Base-by-base conservation (phyloP, 192 early-diverging fungal genomes). In the Entomortierella chlamydospora region DNA sequence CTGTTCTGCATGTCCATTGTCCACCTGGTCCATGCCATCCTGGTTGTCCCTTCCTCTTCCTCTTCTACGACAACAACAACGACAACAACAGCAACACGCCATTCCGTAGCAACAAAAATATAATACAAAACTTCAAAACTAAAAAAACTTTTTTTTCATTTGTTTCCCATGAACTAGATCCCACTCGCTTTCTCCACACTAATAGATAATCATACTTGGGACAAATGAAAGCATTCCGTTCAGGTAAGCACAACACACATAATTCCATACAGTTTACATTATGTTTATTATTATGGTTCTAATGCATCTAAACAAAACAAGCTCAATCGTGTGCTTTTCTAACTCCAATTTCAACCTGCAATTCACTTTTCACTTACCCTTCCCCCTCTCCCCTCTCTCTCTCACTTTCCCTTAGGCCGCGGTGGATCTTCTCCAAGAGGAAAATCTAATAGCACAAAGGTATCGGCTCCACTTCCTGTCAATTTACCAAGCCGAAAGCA, bases 401-500 rank as follows among this genome's bases (percentile, higher is more conserved):
- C 18, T 8, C 29, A 30, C 13, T 17, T 34, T 61, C n/a, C n/a
- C n/a, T 26, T 52, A 64, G 61, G 61, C 26, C 61, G 61, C 15
- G 61, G 61, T 15, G 47, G 49, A 22, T 64, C 61, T 2, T 51
- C 61, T 10, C 59, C 52, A 4, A 41, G 69, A 43, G 70, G 70
- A 57, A 72, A 72, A 26, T 20, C 70, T 26, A 64, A 58, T 39
- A 56, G 33, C 30, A 57, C 58, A 33, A 74, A 74, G 58, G 57
- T 79, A 4, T 59, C 76, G 17, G 76, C 76, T 5, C 76, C 76
- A 17, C 17, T 65, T n/a, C 76, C 76, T 15, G 56, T 79, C 29
- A 79, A 79, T 42, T n/a, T 79, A 20, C 76, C 76, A 33, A 79
- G 76, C 33, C 45, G 76, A 53, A 34, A 68, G 13, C 76, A 66